A percentile compares a stretch with the other conserved stretches of the same genome.
These are phyloP conservation scores for Vaccinium vitisidaea DNA, from an alignment of 148 eudicot species.

Conservation along the genomic window DNA sequence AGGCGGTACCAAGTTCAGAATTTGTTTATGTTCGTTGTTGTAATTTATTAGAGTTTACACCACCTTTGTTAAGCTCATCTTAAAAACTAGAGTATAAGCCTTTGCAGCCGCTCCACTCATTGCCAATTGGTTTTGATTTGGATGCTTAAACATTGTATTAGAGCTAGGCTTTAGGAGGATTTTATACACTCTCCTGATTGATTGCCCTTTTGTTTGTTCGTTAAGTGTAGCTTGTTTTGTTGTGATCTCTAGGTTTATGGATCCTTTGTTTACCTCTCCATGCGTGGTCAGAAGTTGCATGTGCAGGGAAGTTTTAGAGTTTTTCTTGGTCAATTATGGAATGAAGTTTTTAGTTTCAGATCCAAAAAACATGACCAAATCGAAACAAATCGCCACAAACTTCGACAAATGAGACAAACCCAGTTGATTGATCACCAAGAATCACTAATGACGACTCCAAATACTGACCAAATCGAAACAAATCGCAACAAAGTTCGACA, in stretches of 20 bases:
- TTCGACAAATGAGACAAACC: too few relatives aligned
- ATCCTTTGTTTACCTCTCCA: background rate
- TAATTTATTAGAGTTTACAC: background rate
- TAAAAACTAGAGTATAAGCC: background rate
- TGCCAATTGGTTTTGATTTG: background rate
- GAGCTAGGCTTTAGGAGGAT: background rate
- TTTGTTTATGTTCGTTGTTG: background rate
- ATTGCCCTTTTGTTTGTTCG: background rate
- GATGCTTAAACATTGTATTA: slow-evolving; percentile 3
- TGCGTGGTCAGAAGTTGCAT: background rate
- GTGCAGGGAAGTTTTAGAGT: background rate
- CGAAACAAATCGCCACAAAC: too few relatives aligned
- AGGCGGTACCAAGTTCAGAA: background rate
- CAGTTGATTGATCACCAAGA: too few relatives aligned
- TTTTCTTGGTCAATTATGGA: background rate
- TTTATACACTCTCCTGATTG: background rate
- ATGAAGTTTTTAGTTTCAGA: background rate
- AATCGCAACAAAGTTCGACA: too few relatives aligned
- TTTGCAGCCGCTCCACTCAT: background rate
- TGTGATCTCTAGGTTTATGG: background rate
- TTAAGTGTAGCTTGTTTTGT: background rate
- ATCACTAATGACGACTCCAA: too few relatives aligned
- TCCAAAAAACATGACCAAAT: background rate
- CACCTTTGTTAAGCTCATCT: background rate
- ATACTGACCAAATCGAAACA: too few relatives aligned